Percentiles rank a stretch among this genome's conserved stretches.
phyloP scores from a whole-genome alignment of 106 monocot species.

The Dioscorea dumetorum region DNA sequence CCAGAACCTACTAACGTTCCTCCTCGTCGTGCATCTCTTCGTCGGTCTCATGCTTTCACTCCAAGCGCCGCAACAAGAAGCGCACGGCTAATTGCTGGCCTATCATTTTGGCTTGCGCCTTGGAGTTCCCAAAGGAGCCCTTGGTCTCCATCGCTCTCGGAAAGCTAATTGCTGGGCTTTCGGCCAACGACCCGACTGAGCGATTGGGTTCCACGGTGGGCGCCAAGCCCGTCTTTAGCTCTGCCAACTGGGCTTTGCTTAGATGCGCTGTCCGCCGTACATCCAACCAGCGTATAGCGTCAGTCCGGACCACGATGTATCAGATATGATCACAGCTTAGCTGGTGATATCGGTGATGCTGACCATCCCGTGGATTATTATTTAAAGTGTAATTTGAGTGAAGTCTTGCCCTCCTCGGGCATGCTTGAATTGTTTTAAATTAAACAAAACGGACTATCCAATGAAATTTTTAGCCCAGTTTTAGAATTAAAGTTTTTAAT shows the following conservation, averaged over 20 bases:
- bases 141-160: slow-evolving; percentile 23
- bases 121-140: slow-evolving; percentile 91
- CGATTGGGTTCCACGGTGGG: slow-evolving; percentile 63
- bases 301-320: slow-evolving; percentile 12
- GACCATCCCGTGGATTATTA: too few species aligned
- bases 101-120: slow-evolving; percentile 77
- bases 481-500: too few species aligned
- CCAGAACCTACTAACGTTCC: not conserved
- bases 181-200: slow-evolving; percentile 60
- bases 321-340: slow-evolving; percentile 7
- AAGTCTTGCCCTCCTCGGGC: too few species aligned
- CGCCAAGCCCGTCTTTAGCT: slow-evolving; percentile 68
- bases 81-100: too few species aligned
- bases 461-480: too few species aligned
- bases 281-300: slow-evolving; percentile 44
- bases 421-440: too few species aligned
- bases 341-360: slow-evolving; percentile 11
- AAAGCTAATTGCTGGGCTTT: slow-evolving; percentile 54
- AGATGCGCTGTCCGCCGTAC: slow-evolving; percentile 59
- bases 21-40: slow-evolving; percentile 66
- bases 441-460: too few species aligned
- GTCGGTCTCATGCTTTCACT: slow-evolving; percentile 61
- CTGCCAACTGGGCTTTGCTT: slow-evolving; percentile 85
- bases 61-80: slow-evolving; percentile 16
- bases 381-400: too few species aligned